Base-by-base conservation (phyloP, 176 grass and related monocot species). In the Juncus effusus region DNA sequence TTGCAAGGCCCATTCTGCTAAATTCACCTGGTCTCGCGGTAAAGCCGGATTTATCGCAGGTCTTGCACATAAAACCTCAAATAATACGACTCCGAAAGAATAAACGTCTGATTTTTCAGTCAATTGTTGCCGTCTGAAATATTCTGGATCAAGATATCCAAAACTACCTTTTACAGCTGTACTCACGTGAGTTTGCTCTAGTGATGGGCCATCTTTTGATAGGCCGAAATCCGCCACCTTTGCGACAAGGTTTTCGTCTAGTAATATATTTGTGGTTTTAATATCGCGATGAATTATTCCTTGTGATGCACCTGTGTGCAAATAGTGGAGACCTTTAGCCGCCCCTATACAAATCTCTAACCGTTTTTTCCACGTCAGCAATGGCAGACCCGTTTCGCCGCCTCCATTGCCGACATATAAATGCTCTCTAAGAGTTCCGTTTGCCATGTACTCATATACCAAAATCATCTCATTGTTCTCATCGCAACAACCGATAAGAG, bases 251-350 rank as follows among this genome's bases (percentile, higher is more conserved):
- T 88, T 91, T 51, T 96, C 87, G 62, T 92, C 85, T 13, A 97
- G 82, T 40, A 97, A 83, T 75, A 97, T 97, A 63, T 97, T 97
- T 65, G 88, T 97, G 35, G 93, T 92, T 70, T 97, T 97, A 52
- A 97, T 89, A 78, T 97, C 93, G 8, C 93, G 93, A 79, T 97
- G 93, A 70, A 97, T 97, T 67, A 97, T 97, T 39, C 92, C 92
- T 75, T 96, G 92, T 61, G 87, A 79, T 56, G 92, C 85, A 72
- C 92, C 92, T 56, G 92, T 96, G 76, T 96, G 92, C 74, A 96
- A 79, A 78, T 96, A 96, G 62, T 96, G 92, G 60, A 96, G 54
- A 41, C 92, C 92, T 53, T 90, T 88, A 16, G 92, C 92, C 10
- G 92, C 79, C 37, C 92, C 92, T 73, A 96, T 91, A 82, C 87